Base-by-base conservation (phyloP, 208 protist species). In the Giardia muris region DNA sequence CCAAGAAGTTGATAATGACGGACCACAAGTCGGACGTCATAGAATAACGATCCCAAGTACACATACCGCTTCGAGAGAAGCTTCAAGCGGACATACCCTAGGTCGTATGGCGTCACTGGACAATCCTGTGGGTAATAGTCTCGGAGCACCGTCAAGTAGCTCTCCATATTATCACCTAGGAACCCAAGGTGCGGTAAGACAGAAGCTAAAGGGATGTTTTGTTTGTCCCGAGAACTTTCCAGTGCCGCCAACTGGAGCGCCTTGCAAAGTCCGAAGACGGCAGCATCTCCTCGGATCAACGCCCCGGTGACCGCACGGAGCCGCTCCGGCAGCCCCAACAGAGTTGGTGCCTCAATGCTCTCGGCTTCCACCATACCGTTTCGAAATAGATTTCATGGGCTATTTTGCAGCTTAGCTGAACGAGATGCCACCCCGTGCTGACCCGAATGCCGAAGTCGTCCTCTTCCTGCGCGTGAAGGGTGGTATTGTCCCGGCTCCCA, bases 341-440 rank as follows among this genome's bases (percentile, higher is more conserved):
- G 30, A 30, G 57, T 10, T 30, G 10, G 57, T 10, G 10, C 30
- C 30, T 76, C 57, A 76, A 30, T 39, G 57, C 19, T 30, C 10
- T 76, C 57, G 19, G 30, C n/a, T n/a, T n/a, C n/a, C n/a, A n/a
- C n/a, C n/a, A n/a, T n/a, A n/a, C n/a, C n/a, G n/a, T n/a, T n/a
- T n/a, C n/a, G n/a, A n/a, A n/a, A n/a, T n/a, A n/a, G n/a, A n/a
- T n/a, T n/a, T n/a, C n/a, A n/a, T n/a, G n/a, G n/a, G n/a, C n/a
- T n/a, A n/a, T n/a, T n/a, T n/a, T n/a, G 57, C 30, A 76, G 86
- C 45, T 89, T 89, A 10, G 4, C 42, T 45, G 4, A 43, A 4
- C 19, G 19, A 4, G 93, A 99, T 99, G 98, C 97, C 98, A 88
- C 97, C 97, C 76, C 99, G 99, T 96, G 97, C 98, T 92, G 98